Conservation (phyloP, 352 stramenopile species). For the Aphanomyces stellatus region DNA sequence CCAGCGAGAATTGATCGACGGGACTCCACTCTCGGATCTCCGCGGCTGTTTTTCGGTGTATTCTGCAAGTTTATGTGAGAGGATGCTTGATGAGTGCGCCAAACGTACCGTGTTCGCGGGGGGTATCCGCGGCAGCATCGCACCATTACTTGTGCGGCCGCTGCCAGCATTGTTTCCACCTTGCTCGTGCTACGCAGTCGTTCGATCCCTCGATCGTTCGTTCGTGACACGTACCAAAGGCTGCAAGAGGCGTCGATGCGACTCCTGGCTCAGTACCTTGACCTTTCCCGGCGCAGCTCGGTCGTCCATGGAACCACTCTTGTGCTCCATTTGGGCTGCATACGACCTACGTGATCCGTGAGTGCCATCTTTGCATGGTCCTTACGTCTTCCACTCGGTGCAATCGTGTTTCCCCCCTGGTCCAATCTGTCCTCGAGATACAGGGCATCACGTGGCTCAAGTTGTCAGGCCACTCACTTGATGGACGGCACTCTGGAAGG, state of each 20-base stretch:
- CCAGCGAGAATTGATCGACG: slow-evolving; percentile 60
- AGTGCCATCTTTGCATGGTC: no score
- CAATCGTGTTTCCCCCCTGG: slow-evolving; percentile 34
- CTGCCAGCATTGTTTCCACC: slow-evolving; percentile 2
- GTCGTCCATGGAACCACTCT: slow-evolving; percentile 40
- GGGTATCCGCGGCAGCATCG: no score
- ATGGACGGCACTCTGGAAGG: slow-evolving; percentile 59
- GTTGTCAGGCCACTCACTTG: slow-evolving; percentile 26
- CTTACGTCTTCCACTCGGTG: slow-evolving; percentile 65
- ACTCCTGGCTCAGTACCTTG: slow-evolving; percentile 32
- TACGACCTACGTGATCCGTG: slow-evolving; percentile 41
- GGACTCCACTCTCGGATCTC: slow-evolving; percentile 26
- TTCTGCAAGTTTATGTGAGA: no score
- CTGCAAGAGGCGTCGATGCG: slow-evolving; percentile 53
- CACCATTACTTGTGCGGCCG: no score
- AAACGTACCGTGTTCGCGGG: no score
- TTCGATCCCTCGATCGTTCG: neutral
- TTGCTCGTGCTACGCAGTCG: slow-evolving; percentile 28
- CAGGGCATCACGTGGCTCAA: neutral
- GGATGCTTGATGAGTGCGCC: no score
- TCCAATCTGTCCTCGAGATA: no score
- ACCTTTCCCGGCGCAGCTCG: slow-evolving; percentile 35
- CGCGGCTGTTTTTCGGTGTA: neutral
- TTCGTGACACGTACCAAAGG: slow-evolving; percentile 32
- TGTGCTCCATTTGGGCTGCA: slow-evolving; percentile 36